phyloP scores from a whole-genome alignment of 345 rosid genomes.

The Bruguiera sexangula region DNA sequence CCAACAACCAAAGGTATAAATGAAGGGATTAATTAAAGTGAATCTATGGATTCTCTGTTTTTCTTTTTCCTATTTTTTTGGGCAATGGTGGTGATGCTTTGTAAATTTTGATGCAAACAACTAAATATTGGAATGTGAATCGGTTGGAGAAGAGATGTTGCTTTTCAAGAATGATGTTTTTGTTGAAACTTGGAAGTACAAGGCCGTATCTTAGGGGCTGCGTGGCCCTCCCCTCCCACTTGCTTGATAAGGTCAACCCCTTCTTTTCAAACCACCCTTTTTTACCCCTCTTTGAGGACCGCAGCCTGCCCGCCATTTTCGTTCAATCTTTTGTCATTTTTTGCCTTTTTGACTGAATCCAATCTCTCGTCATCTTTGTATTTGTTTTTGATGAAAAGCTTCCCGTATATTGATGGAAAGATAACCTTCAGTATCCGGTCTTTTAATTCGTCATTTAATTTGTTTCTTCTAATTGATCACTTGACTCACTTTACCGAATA shows the following conservation, averaged over 20 bases:
- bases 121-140: background rate
- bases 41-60: too few species aligned
- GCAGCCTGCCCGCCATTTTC: conserved; percentile 1
- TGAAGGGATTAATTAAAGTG: too few species aligned
- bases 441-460: too few species aligned
- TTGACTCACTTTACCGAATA: too few species aligned
- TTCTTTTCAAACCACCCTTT: background rate
- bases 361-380: too few species aligned
- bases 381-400: too few species aligned
- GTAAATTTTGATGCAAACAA: background rate
- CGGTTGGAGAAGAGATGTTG: background rate
- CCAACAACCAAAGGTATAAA: too few species aligned
- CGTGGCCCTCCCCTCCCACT: conserved; percentile 17
- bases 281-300: background rate
- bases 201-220: conserved; percentile 26
- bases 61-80: too few species aligned
- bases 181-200: conserved; percentile 17
- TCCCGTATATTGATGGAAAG: too few species aligned
- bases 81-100: too few species aligned
- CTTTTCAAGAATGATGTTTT: background rate
- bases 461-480: too few species aligned
- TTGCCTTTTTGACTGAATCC: conserved; percentile 6
- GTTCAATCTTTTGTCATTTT: background rate
- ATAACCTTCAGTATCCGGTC: too few species aligned
- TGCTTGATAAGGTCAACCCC: conserved; percentile 19